These are phyloP conservation scores for Mucuna pruriens DNA, from an alignment of 306 rosid species.

Conservation along the genomic window DNA sequence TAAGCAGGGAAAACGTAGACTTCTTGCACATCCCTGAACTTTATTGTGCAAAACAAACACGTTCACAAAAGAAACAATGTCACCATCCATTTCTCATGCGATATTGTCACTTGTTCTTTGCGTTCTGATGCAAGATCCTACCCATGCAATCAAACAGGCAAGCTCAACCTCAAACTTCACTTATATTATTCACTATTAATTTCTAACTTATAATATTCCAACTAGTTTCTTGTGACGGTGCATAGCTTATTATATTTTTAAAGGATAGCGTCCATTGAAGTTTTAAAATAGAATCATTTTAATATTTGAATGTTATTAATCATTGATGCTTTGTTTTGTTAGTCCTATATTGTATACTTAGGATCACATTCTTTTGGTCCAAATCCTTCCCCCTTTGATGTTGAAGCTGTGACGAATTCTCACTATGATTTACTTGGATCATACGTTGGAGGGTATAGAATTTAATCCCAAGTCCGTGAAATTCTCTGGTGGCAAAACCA, in stretches of 20 bases:
- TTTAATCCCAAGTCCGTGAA: neutral
- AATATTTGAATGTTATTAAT: neutral
- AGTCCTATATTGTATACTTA: conserved; percentile 81
- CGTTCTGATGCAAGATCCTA: conserved; percentile 37
- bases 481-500: neutral
- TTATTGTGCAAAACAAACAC: neutral
- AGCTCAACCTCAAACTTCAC: neutral
- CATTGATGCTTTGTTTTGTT: neutral
- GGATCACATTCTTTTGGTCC: conserved; percentile 55
- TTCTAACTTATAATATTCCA: neutral
- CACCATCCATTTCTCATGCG: neutral
- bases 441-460: conserved; percentile 58
- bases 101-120: conserved; percentile 42
- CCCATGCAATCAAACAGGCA: conserved; percentile 53
- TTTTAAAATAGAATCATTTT: neutral
- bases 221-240: neutral
- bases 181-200: neutral
- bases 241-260: neutral
- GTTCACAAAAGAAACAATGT: conserved; percentile 37
- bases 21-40: neutral
- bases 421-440: conserved; percentile 62
- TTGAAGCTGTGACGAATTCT: conserved; percentile 40
- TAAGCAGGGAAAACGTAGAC: neutral
- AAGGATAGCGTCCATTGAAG: neutral
- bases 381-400: conserved; percentile 33